Percentiles rank a stretch among this genome's conserved stretches.
Evolutionary conservation across 345 rosid species (phyloP).

Genomic region (Ricinus communis): DNA sequence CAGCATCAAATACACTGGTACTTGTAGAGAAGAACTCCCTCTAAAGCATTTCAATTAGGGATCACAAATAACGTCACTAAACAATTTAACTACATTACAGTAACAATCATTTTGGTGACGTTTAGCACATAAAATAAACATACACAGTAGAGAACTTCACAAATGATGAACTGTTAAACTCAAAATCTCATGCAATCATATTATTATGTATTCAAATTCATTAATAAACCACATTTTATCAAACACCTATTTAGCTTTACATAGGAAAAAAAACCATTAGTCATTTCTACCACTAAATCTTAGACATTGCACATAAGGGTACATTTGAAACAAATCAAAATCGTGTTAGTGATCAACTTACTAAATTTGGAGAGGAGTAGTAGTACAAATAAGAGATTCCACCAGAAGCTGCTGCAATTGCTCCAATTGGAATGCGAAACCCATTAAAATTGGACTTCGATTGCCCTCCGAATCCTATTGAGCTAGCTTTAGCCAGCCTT

Average conservation of each 20-base stretch:
- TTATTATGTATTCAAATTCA: too few relatives aligned
- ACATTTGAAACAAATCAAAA: constrained; percentile 12
- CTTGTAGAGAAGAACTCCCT: too few relatives aligned
- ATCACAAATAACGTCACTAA: not conserved
- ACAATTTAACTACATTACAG: too few relatives aligned
- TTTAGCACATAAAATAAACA: too few relatives aligned
- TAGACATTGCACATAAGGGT: not conserved
- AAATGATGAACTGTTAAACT: too few relatives aligned
- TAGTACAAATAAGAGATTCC: constrained; percentile 69
- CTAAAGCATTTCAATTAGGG: not conserved
- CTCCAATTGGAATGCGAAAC: constrained; percentile 58
- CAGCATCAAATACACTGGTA: not conserved
- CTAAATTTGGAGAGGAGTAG: constrained; percentile 59
- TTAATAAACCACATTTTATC: not conserved
- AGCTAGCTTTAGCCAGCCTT: constrained; percentile 49
- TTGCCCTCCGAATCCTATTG: constrained; percentile 46
- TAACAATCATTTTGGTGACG: too few relatives aligned
- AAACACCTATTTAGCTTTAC: not conserved
- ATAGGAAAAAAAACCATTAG: not conserved
- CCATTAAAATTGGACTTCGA: constrained; percentile 37
- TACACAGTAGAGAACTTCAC: too few relatives aligned
- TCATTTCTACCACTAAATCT: too few relatives aligned
- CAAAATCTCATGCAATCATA: too few relatives aligned
- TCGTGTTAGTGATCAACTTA: constrained; percentile 20
- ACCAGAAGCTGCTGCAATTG: constrained; percentile 76